Conservation (phyloP, 345 rosid species). For the Murraya paniculata region DNA sequence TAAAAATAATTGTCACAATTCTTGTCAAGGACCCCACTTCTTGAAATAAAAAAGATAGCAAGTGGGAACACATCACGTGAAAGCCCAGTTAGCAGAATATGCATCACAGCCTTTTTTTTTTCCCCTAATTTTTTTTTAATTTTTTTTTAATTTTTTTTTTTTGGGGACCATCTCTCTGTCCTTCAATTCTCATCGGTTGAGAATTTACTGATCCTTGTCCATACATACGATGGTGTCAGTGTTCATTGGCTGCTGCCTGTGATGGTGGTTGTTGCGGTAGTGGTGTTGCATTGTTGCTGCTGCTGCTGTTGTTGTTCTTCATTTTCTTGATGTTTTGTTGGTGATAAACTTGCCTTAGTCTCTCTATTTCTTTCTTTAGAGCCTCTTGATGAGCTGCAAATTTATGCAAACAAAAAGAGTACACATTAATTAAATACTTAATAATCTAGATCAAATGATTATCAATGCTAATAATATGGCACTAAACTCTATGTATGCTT, state of each 20-base stretch:
- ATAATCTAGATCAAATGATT: not conserved
- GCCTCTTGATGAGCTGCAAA: conserved; percentile 69
- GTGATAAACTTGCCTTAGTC: conserved; percentile 52
- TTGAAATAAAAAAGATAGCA: conserved; percentile 7
- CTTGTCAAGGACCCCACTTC: conserved; percentile 15
- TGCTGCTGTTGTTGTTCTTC: conserved; percentile 12
- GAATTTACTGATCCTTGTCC: conserved; percentile 16
- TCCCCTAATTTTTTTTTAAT: not conserved
- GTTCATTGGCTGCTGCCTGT: not conserved
- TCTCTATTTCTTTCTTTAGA: conserved; percentile 64
- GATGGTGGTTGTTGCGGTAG: conserved; percentile 6
- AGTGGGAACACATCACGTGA: conserved; percentile 40
- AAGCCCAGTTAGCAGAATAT: conserved; percentile 26
- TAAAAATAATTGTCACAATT: not conserved
- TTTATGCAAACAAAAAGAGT: not conserved
- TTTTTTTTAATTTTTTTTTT: too few species aligned
- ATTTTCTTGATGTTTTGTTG: conserved; percentile 52
- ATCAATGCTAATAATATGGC: not conserved
- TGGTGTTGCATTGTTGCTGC: conserved; percentile 2
- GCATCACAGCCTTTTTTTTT: conserved; percentile 6
- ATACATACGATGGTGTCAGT: conserved; percentile 9
- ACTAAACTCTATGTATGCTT: not conserved
- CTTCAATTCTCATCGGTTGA: not conserved
- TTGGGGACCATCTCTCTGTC: not conserved
- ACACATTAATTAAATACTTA: not conserved